These are phyloP conservation scores for Choiromyces venosus DNA, from an alignment of 495 filamentous ascomycete genomes.

Conservation along the genomic window DNA sequence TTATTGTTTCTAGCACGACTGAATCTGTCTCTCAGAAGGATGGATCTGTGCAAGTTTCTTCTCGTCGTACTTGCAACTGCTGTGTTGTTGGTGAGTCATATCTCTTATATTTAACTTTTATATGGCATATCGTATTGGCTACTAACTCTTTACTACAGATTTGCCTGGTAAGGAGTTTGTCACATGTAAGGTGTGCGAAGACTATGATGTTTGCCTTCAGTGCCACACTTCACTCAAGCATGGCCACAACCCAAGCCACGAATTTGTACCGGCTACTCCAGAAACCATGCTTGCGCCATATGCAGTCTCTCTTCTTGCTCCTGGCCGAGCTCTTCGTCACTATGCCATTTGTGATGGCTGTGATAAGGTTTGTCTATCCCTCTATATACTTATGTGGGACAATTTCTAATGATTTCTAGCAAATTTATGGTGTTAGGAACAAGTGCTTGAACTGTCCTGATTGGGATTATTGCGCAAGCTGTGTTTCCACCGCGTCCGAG, in stretches of 20 bases:
- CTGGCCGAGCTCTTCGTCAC: slow-evolving; percentile 78
- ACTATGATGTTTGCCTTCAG: slow-evolving; percentile 82
- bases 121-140: background rate
- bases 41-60: slow-evolving; percentile 30
- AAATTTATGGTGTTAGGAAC: slow-evolving; percentile 83
- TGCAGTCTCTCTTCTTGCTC: slow-evolving; percentile 59
- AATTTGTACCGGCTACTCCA: slow-evolving; percentile 61
- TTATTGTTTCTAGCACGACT: slow-evolving; percentile 76
- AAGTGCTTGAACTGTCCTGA: slow-evolving; percentile 97
- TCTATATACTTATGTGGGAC: slow-evolving; percentile 5
- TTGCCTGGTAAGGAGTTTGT: slow-evolving; percentile 72
- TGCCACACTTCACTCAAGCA: slow-evolving; percentile 74
- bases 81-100: slow-evolving; percentile 65
- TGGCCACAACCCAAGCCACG: slow-evolving; percentile 88
- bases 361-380: slow-evolving; percentile 57
- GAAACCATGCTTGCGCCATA: slow-evolving; percentile 53
- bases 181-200: slow-evolving; percentile 76
- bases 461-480: slow-evolving; percentile 90
- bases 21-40: slow-evolving; percentile 49
- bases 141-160: slow-evolving; percentile 48
- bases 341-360: slow-evolving; percentile 92
- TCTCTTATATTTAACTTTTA: slow-evolving; percentile 18
- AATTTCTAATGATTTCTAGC: slow-evolving; percentile 47
- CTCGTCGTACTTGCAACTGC: slow-evolving; percentile 76
- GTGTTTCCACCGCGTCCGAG: slow-evolving; percentile 58